Evolutionary conservation across 768 basidiomycete genomes (phyloP).

Genomic region (Guyanaporus albipodus): DNA sequence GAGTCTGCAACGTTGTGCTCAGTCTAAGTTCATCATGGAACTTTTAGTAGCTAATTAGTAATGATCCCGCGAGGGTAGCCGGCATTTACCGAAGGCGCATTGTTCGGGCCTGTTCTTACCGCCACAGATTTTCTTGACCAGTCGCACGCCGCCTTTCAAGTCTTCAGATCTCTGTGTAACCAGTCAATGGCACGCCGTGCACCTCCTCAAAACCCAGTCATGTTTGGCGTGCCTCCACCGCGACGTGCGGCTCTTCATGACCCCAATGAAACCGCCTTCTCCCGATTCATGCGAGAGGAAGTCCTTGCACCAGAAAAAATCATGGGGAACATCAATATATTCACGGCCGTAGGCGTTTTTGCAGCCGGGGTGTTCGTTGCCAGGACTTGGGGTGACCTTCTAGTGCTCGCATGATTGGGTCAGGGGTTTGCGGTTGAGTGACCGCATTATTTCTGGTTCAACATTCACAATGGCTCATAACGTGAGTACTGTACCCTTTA

Average conservation of each 20-base stretch:
- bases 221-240: constrained; percentile 45
- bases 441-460: neutral
- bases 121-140: neutral
- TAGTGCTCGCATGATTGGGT: constrained; percentile 55
- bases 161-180: neutral
- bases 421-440: neutral
- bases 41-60: no score
- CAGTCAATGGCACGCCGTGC: constrained; percentile 64
- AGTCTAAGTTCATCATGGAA: no score
- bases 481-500: constrained; percentile 4
- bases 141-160: neutral
- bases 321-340: constrained; percentile 67
- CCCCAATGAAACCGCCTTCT: constrained; percentile 61
- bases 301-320: constrained; percentile 71
- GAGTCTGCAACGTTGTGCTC: no score
- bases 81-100: no score
- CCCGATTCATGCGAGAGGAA: constrained; percentile 53
- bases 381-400: constrained; percentile 73
- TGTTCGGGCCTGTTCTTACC: no score
- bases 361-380: constrained; percentile 65
- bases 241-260: constrained; percentile 43
- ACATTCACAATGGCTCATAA: neutral
- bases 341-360: constrained; percentile 64
- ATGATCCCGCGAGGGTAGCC: constrained; percentile 7
- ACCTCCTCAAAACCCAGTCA: constrained; percentile 51